Base-by-base conservation (phyloP, 306 rosid species). In the Abrus pulchellus region DNA sequence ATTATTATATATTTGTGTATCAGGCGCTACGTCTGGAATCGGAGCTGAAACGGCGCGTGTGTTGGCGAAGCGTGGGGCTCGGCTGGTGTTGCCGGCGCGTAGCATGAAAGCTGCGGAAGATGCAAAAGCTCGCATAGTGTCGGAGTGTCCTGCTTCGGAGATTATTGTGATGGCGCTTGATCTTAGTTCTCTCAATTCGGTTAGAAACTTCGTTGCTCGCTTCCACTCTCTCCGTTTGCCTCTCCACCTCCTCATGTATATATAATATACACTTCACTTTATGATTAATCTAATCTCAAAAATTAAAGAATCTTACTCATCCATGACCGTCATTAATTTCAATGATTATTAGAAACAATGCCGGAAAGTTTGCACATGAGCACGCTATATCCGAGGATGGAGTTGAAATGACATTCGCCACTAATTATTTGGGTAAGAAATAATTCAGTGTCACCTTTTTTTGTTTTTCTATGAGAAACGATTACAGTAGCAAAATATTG, bases 11-110 rank as follows among this genome's bases (percentile, higher is more conserved):
- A 4, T 12, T 27, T 8, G 4, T 3, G 6, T 0, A 45, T n/a
- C 60, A 87, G 98, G 98, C 4, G 95, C 94, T 6, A 93, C 99
- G 40, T 94, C 99, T 2, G 99, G 99, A 68, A 94, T 94, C 72
- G 99, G 99, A 47, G 94, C 87, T 0, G 99, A 94, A 86, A 94
- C 97, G 34, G 97, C 99, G 34, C 85, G 92, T 49, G 97, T 93
- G 12, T 80, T 94, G 38, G 99, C 99, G 4, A 83, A 82, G 87
- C 83, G 97, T 44, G 97, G 99, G 0, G 97, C 86, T n/a, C 79
- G 91, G 86, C 78, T 94, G 38, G 77, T 94, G 40, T 85, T 94
- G 20, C 99, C 99, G 3, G 95, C 90, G 52, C 87, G 99, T 65
- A 89, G 82, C 68, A 9, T 90, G 41, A 91, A 94, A 77, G 89